Percentiles rank a stretch among this genome's conserved stretches.
These are phyloP conservation scores for Pugionium cornutum DNA, from an alignment of 345 rosid genomes.

Conservation along the genomic window DNA sequence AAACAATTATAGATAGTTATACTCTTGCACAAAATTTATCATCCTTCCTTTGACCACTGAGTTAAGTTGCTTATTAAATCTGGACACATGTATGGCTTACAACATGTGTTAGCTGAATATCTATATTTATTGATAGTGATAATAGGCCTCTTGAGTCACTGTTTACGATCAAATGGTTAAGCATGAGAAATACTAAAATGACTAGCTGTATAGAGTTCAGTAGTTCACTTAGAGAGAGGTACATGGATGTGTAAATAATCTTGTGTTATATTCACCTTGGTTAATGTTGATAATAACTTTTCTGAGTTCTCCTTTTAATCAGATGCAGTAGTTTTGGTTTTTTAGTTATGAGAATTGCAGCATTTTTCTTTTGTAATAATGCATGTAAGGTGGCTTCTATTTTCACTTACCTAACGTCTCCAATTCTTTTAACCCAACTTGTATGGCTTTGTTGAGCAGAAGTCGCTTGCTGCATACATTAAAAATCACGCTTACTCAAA, in stretches of 20 bases:
- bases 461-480: constrained; percentile 87
- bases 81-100: neutral
- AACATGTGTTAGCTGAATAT: neutral
- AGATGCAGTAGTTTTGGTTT: neutral
- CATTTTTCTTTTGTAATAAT: constrained; percentile 9
- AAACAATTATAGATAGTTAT: neutral
- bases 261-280: neutral
- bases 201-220: no score
- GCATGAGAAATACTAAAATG: no score
- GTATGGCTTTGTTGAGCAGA: constrained; percentile 50
- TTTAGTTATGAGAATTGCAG: neutral
- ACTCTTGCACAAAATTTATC: neutral
- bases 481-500: constrained; percentile 72
- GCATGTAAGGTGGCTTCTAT: constrained; percentile 11
- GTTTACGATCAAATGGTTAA: no score
- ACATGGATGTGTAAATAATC: neutral
- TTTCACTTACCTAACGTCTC: neutral
- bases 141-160: no score
- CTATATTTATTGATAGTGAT: neutral
- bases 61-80: neutral
- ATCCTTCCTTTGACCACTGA: neutral
- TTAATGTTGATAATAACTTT: neutral
- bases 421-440: constrained; percentile 10
- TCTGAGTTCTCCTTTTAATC: neutral
- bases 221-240: neutral